Evolutionary conservation across 306 rosid genomes (phyloP).

Genomic region (Gastrolobium bilobum): DNA sequence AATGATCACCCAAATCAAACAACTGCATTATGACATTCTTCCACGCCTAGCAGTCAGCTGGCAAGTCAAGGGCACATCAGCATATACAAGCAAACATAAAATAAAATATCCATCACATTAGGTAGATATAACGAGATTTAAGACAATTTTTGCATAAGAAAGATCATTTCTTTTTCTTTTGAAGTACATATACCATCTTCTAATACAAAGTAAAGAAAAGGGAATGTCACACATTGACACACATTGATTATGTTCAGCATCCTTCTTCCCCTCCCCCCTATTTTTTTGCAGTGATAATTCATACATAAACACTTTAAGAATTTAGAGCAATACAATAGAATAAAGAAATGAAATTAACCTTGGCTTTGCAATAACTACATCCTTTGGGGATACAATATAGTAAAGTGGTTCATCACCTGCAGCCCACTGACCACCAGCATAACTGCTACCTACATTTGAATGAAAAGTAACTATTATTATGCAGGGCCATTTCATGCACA

Average conservation of each 20-base stretch:
- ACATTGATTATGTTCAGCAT: neutral
- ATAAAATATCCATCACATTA: conserved; percentile 22
- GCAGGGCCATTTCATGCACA: conserved; percentile 42
- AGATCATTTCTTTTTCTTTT: neutral
- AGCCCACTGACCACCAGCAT: conserved; percentile 99
- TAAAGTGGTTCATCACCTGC: conserved; percentile 96
- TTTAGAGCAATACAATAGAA: neutral
- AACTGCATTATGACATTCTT: neutral
- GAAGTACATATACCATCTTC: neutral
- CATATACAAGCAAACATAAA: conserved; percentile 14
- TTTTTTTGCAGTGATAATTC: conserved; percentile 1
- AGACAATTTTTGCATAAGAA: conserved; percentile 8
- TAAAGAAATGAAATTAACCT: conserved; percentile 67
- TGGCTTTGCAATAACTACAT: conserved; percentile 96
- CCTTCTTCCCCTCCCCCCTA: neutral
- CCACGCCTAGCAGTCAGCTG: conserved; percentile 28
- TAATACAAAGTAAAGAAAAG: conserved; percentile 25
- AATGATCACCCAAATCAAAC: conserved; percentile 18
- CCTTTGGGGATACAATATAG: conserved; percentile 96
- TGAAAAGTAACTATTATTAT: conserved; percentile 42
- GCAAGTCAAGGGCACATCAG: conserved; percentile 15
- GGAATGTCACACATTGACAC: neutral
- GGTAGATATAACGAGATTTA: conserved; percentile 2
- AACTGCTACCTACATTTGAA: conserved; percentile 92
- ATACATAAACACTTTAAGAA: conserved; percentile 31